phyloP scores from a whole-genome alignment of 2,329 filamentous ascomycete species.

The Diaporthe citriasiana region DNA sequence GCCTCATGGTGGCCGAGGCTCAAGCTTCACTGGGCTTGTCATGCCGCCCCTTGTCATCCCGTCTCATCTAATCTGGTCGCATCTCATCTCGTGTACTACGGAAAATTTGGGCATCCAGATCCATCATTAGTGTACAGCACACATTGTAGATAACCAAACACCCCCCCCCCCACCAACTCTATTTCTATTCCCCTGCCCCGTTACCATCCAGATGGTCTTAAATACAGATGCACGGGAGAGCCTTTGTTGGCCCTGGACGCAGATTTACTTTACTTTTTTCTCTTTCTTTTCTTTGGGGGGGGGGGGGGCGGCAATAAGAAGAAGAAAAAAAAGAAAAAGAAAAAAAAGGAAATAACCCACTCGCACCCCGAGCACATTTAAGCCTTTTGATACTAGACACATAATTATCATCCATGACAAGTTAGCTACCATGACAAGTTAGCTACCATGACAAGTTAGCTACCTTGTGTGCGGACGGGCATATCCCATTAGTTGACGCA shows the following conservation, averaged over 20 bases:
- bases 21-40: constrained; percentile 1
- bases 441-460: too few species aligned
- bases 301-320: too few species aligned
- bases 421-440: background rate
- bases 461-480: background rate
- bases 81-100: constrained; percentile 14
- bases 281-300: too few species aligned
- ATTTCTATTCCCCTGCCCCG: too few species aligned
- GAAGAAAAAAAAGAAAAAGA: too few species aligned
- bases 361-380: background rate
- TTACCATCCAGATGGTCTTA: background rate
- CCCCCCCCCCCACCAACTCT: background rate
- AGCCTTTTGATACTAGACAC: background rate
- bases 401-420: background rate
- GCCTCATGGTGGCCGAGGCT: constrained; percentile 9
- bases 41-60: background rate
- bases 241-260: background rate
- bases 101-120: background rate
- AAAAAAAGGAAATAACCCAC: background rate
- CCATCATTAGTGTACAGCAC: background rate
- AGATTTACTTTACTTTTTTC: background rate
- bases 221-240: background rate
- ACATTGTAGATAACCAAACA: background rate
- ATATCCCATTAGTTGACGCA: background rate
- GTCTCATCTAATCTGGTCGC: constrained; percentile 14